A percentile compares a stretch with the other conserved stretches of the same genome.
Evolutionary conservation across 1,284 basidiomycete genomes (phyloP).

Genomic region (Cutaneotrichosporon spelunceum): DNA sequence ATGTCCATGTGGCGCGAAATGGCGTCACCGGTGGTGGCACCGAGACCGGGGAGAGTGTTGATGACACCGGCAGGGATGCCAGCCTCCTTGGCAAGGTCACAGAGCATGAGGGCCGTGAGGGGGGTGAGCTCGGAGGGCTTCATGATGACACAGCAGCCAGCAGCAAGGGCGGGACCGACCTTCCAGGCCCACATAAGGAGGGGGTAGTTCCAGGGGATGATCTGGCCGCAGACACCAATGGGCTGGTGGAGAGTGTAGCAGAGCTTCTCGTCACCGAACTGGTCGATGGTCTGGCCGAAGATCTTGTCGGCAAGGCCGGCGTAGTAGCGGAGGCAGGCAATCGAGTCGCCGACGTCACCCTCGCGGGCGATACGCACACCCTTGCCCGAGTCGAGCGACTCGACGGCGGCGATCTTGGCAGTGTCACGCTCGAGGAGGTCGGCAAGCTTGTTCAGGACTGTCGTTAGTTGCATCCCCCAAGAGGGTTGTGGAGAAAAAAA

Average conservation of each 20-base stretch:
- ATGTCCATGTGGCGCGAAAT: slow-evolving; percentile 71
- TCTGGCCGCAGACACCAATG: slow-evolving; percentile 87
- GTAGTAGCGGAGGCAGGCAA: slow-evolving; percentile 75
- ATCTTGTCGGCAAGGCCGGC: slow-evolving; percentile 67
- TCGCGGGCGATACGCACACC: slow-evolving; percentile 66
- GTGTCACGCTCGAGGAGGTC: slow-evolving; percentile 85
- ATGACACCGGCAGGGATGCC: slow-evolving; percentile 89
- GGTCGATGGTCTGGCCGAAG: slow-evolving; percentile 53
- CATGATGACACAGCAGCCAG: slow-evolving; percentile 50
- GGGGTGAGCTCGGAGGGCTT: slow-evolving; percentile 88
- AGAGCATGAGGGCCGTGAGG: slow-evolving; percentile 70
- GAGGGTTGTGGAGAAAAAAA: neutral
- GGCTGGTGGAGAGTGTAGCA: slow-evolving; percentile 88
- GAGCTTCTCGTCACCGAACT: slow-evolving; percentile 60
- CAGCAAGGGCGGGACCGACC: slow-evolving; percentile 81
- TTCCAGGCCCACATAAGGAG: slow-evolving; percentile 93
- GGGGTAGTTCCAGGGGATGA: slow-evolving; percentile 90
- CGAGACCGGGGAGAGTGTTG: slow-evolving; percentile 80
- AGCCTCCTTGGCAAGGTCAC: slow-evolving; percentile 36
- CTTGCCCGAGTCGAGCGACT: slow-evolving; percentile 74
- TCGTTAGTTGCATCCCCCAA: neutral
- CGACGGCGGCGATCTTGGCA: slow-evolving; percentile 67
- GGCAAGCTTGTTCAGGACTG: slow-evolving; percentile 75
- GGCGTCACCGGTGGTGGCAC: slow-evolving; percentile 76
- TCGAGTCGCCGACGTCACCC: slow-evolving; percentile 73